Evolutionary conservation across 2,329 filamentous ascomycete species (phyloP).

Genomic region (Fusarium sp.): DNA sequence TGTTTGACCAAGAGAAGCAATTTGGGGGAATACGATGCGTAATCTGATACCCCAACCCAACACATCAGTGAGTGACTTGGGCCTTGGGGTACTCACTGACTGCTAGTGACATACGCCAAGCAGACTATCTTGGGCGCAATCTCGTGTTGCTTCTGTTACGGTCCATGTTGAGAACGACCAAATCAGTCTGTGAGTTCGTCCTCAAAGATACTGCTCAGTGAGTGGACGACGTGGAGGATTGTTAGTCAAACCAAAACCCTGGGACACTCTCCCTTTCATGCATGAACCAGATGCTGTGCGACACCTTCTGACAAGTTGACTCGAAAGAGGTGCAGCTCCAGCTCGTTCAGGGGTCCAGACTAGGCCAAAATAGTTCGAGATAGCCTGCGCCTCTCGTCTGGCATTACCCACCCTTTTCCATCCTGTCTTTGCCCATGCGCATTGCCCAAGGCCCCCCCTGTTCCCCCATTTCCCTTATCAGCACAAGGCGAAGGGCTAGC

Average conservation of each 20-base stretch:
- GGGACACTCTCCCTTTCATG: constrained; percentile 10
- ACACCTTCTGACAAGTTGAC: constrained; percentile 20
- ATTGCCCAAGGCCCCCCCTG: neutral
- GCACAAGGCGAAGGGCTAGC: neutral
- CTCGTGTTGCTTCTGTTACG: constrained; percentile 19
- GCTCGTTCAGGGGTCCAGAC: constrained; percentile 25
- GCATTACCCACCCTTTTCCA: constrained; percentile 3
- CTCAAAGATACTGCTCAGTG: neutral
- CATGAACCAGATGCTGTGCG: constrained; percentile 24
- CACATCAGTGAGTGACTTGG: neutral
- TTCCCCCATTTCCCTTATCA: constrained; percentile 28
- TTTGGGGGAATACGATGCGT: constrained; percentile 22
- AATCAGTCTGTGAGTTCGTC: neutral
- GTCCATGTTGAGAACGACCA: neutral
- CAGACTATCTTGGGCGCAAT: constrained; percentile 7
- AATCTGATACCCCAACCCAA: neutral
- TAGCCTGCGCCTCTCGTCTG: constrained; percentile 32
- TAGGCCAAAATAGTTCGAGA: neutral
- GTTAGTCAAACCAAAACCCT: constrained; percentile 23
- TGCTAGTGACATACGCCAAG: constrained; percentile 33
- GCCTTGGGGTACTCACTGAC: neutral
- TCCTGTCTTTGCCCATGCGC: neutral
- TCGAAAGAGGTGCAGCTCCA: neutral
- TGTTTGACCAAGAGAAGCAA: constrained; percentile 11
- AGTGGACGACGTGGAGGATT: neutral